Conservation (phyloP, 768 basidiomycete species). For the Gloeostereum incarnatum region DNA sequence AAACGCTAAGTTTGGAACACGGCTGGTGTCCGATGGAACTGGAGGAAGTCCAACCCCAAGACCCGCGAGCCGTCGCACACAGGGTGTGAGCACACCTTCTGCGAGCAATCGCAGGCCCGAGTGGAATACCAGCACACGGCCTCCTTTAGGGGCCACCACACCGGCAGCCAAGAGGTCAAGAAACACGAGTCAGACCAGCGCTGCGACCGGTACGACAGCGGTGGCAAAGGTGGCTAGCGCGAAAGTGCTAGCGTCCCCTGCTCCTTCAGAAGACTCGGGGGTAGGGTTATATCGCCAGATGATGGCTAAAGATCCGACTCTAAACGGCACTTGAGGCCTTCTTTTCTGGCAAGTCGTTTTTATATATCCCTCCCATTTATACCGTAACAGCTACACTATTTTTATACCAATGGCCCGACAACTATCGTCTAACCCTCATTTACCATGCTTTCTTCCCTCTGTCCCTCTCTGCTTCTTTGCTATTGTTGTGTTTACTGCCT, state of each 20-base stretch:
- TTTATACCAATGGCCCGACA: no score
- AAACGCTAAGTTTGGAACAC: constrained; percentile 87
- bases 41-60: constrained; percentile 29
- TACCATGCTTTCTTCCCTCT: no score
- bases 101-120: constrained; percentile 62
- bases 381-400: constrained; percentile 6
- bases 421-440: no score
- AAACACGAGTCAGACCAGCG: constrained; percentile 66
- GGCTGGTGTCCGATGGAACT: constrained; percentile 61
- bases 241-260: constrained; percentile 55
- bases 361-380: constrained; percentile 14
- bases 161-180: constrained; percentile 47
- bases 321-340: constrained; percentile 34
- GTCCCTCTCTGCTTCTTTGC: no score
- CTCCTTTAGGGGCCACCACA: constrained; percentile 16
- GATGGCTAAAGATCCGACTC: constrained; percentile 64
- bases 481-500: no score
- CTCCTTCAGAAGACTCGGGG: constrained; percentile 74
- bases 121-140: constrained; percentile 60
- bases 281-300: constrained; percentile 80
- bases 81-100: constrained; percentile 31
- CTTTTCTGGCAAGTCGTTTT: constrained; percentile 4
- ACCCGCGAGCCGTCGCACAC: constrained; percentile 56
- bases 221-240: constrained; percentile 16
- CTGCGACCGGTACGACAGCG: constrained; percentile 34